Base-by-base conservation (phyloP, 2,329 filamentous ascomycete genomes). In the Aspergillus ochraceoroseus region DNA sequence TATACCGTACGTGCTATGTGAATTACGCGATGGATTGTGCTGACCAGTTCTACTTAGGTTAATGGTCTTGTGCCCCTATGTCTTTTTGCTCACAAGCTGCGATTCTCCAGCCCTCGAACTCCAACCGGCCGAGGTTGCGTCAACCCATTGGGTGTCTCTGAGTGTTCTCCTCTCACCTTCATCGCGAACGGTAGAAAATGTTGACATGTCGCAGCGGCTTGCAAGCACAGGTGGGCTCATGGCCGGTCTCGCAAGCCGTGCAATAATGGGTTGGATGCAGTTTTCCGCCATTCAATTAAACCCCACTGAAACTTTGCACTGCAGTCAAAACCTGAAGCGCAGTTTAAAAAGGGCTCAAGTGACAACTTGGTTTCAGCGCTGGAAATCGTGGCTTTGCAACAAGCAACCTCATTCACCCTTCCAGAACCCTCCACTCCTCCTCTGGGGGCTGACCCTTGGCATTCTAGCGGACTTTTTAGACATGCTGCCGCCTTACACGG, bases 361-460 rank as follows among this genome's bases (percentile, higher is more conserved):
- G 17, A 46, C 14, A 15, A 53, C 59, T 11, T 36, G 56, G 5
- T 32, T 61, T 31, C 52, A 59, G 19, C 44, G 47, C 9, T 55
- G 55, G 18, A 57, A 54, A 37, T 37, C 52, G 4, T 62, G 58
- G 59, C 52, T 47, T 22, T 43, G 56, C 12, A 53, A 51, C 32
- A 53, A 52, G 34, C 63, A 55, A 54, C 63, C 47, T 38, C 46
- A 49, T 8, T 52, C 56, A 1, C 40, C 36, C 48, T 53, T 66
- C 48, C 58, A 61, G 50, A 51, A 58, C 47, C 58, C 59, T 17
- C 76, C 79, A 2, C 64, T 85, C 1, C 61, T 83, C 7, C 73
- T 85, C 1, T 85, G 82, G 82, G 82, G 82, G 0, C 59, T 85
- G 22, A 84, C 82, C 0, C 66, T 85, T 1, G 81, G 80, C 4